Evolutionary conservation across 163 green algal species (phyloP).

Genomic region (Chloroidium sp.): DNA sequence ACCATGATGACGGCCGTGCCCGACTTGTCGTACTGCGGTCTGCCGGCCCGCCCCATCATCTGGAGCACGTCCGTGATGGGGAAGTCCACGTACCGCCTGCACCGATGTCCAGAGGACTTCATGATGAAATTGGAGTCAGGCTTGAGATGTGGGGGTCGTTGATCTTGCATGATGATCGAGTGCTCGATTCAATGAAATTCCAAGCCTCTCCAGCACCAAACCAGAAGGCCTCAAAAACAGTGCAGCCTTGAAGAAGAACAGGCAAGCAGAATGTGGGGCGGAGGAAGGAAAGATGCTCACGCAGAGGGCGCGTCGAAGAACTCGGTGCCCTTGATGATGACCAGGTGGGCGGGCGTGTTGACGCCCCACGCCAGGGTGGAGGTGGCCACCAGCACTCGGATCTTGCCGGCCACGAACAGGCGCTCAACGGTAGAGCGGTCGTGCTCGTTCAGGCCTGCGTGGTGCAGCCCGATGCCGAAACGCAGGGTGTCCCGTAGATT

Average conservation of each 20-base stretch:
- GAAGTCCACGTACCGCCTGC: constrained; percentile 72
- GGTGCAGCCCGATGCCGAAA: constrained; percentile 77
- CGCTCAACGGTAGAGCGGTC: constrained; percentile 74
- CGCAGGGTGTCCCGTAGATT: constrained; percentile 16
- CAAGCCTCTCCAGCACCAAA: too few species aligned
- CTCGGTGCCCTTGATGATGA: constrained; percentile 82
- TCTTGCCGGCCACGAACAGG: constrained; percentile 55
- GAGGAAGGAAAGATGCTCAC: too few species aligned
- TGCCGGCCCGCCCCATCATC: constrained; percentile 51
- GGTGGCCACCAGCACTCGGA: constrained; percentile 76
- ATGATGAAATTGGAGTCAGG: constrained; percentile 91
- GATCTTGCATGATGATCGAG: too few species aligned
- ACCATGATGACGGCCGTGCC: constrained; percentile 94
- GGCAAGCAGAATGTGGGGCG: too few species aligned
- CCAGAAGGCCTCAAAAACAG: too few species aligned
- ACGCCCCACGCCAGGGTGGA: constrained; percentile 84
- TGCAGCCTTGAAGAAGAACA: too few species aligned
- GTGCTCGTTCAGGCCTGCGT: constrained; percentile 65
- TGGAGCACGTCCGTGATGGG: constrained; percentile 55
- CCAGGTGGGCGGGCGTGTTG: constrained; percentile 91
- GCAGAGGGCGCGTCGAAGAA: too few species aligned
- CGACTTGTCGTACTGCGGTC: constrained; percentile 88
- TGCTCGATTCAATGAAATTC: too few species aligned
- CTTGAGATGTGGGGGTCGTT: constrained; percentile 85
- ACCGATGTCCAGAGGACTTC: constrained; percentile 27